Evolutionary conservation across 331 rosid species (phyloP), one percentile per base, ranked within the genome.

Genomic region (Malus hybrid): DNA sequence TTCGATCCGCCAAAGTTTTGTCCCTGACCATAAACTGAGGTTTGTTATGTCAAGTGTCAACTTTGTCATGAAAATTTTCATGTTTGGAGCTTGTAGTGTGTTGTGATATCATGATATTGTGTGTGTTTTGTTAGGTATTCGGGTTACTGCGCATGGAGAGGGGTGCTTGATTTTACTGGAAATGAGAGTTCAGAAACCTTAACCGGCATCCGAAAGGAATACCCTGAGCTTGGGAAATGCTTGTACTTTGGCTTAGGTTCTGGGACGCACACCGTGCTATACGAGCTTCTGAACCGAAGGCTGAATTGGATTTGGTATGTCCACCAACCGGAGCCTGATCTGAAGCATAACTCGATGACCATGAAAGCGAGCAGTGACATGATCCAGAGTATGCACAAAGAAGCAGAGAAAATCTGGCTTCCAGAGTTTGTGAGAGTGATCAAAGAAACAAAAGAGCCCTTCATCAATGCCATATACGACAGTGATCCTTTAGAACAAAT

Each of bases 91-190:
- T 32, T 65, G 20, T 66, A 7, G 5, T 66, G 62, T 16, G 28
- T 18, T 6, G 26, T 66, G 19, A 4, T 4, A 4, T 22, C 2
- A 29, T 39, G 44, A 9, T 39, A 13, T 46, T 58, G 10, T 19
- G 1, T 26, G 4, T 48, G 22, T 4, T 26, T 69, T 55, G 79
- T 77, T 77, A 93, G 97, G 84, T 91, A 91, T 82, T 81, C 97
- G 36, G 97, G 96, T 57, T 89, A 91, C 78, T 88, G 89, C 76
- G 93, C 98, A 60, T 91, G 97, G 97, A 88, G 97, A 82, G 95
- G 96, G 60, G 92, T 93, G 71, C 87, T 89, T 81, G 95, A 93
- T 82, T 87, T 83, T 77, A 86, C 94, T 14, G 72, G 82, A 22
- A 79, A 28, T 30, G 96, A 91, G 76, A 63, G 84, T 77, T 89